phyloP scores from a whole-genome alignment of 163 green algal genomes.

The Volvox carteri region DNA sequence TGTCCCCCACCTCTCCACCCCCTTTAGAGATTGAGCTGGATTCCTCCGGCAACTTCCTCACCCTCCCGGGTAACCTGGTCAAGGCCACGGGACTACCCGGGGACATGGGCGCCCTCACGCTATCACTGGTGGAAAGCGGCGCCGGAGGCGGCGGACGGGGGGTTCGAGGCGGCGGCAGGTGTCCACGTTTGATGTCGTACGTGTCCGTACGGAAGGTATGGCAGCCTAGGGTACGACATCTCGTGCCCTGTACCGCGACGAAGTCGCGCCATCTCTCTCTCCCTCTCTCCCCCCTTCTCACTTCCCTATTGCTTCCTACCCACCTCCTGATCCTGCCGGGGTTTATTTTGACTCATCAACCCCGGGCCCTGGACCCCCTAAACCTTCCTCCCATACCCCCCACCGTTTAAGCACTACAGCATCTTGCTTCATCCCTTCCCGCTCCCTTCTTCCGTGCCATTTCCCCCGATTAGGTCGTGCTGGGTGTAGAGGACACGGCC shows the following conservation, averaged over 20 bases:
- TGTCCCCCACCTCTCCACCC: neutral
- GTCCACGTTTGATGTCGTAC: neutral
- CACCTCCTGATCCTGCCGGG: too few relatives aligned
- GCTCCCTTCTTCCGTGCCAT: too few relatives aligned
- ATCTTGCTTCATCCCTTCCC: too few relatives aligned
- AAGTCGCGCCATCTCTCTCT: too few relatives aligned
- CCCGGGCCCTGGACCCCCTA: too few relatives aligned
- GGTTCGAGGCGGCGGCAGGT: neutral
- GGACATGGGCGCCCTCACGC: neutral
- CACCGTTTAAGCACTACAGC: too few relatives aligned
- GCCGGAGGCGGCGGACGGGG: neutral
- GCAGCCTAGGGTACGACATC: too few relatives aligned
- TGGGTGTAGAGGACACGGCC: constrained; percentile 25
- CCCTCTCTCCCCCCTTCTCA: too few relatives aligned
- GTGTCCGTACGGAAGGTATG: neutral
- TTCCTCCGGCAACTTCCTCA: constrained; percentile 33
- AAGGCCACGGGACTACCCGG: constrained; percentile 35
- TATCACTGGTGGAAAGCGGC: neutral
- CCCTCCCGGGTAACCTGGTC: neutral
- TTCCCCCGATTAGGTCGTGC: constrained; percentile 15
- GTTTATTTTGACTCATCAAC: too few relatives aligned
- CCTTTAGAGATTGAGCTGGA: constrained; percentile 11
- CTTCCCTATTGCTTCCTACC: too few relatives aligned
- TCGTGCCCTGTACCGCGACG: too few relatives aligned
- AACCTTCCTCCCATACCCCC: too few relatives aligned